Evolutionary conservation across 179 eudicot species (phyloP).

Genomic region (Beta lomatogona): DNA sequence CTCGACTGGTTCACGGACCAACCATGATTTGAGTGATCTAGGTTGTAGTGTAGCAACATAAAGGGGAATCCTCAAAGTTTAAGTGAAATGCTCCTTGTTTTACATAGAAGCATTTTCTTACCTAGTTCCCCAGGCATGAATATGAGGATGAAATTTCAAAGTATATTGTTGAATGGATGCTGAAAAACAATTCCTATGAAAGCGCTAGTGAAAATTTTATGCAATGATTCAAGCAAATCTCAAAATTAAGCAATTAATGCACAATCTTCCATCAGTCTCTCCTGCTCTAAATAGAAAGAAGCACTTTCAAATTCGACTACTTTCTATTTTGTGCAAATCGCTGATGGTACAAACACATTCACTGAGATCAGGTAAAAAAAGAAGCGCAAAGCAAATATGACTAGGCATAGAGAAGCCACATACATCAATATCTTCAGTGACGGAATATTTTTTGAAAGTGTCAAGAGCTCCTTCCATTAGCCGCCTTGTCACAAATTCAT

Average conservation of each 20-base stretch:
- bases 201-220: no score
- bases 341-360: neutral
- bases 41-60: neutral
- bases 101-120: neutral
- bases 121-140: no score
- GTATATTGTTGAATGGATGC: no score
- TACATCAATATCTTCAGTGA: slow-evolving; percentile 88
- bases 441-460: slow-evolving; percentile 78
- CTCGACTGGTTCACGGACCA: neutral
- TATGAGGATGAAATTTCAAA: no score
- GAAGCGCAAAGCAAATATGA: neutral
- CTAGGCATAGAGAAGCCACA: slow-evolving; percentile 26
- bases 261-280: neutral
- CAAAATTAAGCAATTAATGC: no score
- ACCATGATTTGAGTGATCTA: neutral
- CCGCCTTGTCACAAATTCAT: slow-evolving; percentile 83
- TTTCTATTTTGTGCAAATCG: neutral
- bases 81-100: neutral
- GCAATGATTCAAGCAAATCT: no score
- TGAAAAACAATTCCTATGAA: no score
- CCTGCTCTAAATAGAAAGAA: neutral
- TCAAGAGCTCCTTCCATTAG: slow-evolving; percentile 94
- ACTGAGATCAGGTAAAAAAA: neutral
- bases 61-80: no score
- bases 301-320: neutral